A percentile compares a stretch with the other conserved stretches of the same genome.
Conservation (phyloP, 441 rosid species). For the Brassica hybrid region DNA sequence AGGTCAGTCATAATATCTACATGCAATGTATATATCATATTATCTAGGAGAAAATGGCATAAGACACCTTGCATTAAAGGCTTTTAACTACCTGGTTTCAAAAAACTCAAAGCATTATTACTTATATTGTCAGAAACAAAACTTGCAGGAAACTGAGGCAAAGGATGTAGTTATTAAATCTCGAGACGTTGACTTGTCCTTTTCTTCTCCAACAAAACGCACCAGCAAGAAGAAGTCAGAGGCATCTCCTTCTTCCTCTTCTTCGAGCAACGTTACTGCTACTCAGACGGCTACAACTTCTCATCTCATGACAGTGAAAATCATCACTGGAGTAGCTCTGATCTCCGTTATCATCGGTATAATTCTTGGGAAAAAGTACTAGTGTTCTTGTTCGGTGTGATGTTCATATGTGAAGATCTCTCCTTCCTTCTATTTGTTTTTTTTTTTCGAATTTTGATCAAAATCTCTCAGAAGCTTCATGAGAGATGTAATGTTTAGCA, state of each 20-base stretch:
- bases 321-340: conserved; percentile 71
- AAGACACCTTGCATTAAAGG: too few species aligned
- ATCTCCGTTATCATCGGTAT: conserved; percentile 75
- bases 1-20: background rate
- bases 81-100: too few species aligned
- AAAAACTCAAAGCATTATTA: too few species aligned
- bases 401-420: conserved; percentile 31
- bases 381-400: conserved; percentile 38
- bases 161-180: conserved; percentile 78
- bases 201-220: conserved; percentile 73
- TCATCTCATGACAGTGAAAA: conserved; percentile 50
- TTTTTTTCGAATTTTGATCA: conserved; percentile 37
- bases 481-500: conserved; percentile 30
- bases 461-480: conserved; percentile 22
- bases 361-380: conserved; percentile 82
- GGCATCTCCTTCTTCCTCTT: conserved; percentile 49
- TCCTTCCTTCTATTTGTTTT: background rate
- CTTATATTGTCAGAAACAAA: conserved; percentile 13
- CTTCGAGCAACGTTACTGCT: conserved; percentile 31
- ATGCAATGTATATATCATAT: background rate
- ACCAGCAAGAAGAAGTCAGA: conserved; percentile 88
- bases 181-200: conserved; percentile 64
- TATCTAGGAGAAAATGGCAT: background rate
- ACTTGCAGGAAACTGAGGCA: conserved; percentile 65
- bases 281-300: conserved; percentile 50